phyloP scores from a whole-genome alignment of 345 rosid species.

The Salix arbutifolia region DNA sequence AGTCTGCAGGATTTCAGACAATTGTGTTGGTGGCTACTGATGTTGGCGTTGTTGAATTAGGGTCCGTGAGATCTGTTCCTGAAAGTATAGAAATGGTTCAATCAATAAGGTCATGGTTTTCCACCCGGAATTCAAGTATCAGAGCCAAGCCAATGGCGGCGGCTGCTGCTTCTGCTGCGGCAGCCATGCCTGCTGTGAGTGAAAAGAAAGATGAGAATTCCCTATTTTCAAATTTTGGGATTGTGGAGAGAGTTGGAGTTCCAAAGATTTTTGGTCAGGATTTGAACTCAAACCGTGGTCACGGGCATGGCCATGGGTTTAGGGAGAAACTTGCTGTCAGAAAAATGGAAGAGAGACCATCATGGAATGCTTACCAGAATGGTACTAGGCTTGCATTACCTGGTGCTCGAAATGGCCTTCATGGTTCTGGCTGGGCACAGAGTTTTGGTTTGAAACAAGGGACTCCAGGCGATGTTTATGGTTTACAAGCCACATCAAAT shows the following conservation, averaged over 20 bases:
- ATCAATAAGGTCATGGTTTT: slow-evolving; percentile 49
- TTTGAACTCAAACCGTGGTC: slow-evolving; percentile 33
- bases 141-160: slow-evolving; percentile 31
- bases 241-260: slow-evolving; percentile 38
- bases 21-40: slow-evolving; percentile 83
- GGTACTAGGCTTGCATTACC: slow-evolving; percentile 45
- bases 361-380: slow-evolving; percentile 50
- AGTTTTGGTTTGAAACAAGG: slow-evolving; percentile 43
- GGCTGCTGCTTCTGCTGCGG: not conserved
- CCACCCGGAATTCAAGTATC: slow-evolving; percentile 31
- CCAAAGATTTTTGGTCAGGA: slow-evolving; percentile 84
- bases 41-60: slow-evolving; percentile 87
- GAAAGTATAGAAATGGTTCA: slow-evolving; percentile 63
- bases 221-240: slow-evolving; percentile 31
- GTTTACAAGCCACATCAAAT: slow-evolving; percentile 33
- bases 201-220: slow-evolving; percentile 50
- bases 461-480: slow-evolving; percentile 36
- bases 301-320: slow-evolving; percentile 41
- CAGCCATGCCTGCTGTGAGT: slow-evolving; percentile 22
- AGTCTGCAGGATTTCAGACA: slow-evolving; percentile 75
- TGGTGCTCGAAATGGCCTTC: slow-evolving; percentile 39
- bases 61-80: slow-evolving; percentile 73
- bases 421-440: slow-evolving; percentile 55
- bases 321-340: slow-evolving; percentile 85
- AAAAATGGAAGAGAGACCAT: slow-evolving; percentile 72